Percentiles rank a stretch among this genome's conserved stretches.
Conservation (phyloP, 139 green algal genomes). For the Auxenochlorella pyrenoidosa region DNA sequence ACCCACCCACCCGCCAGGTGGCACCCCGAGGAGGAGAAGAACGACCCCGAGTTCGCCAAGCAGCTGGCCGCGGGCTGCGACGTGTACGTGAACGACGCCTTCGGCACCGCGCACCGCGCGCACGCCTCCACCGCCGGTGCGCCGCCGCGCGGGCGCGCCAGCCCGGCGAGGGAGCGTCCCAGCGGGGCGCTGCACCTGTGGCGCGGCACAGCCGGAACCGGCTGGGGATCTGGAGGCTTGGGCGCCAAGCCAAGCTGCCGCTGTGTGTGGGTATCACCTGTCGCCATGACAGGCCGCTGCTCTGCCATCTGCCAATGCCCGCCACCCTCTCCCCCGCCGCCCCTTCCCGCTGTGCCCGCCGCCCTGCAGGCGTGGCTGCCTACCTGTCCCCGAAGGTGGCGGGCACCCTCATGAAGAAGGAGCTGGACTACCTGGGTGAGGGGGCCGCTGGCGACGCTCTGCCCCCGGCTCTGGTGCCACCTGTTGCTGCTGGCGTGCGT, state of each 20-base stretch:
- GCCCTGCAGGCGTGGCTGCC: slow-evolving; percentile 97
- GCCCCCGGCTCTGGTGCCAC: background rate
- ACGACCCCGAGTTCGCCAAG: slow-evolving; percentile 93
- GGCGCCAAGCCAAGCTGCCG: no score
- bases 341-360: no score
- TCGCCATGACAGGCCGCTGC: no score
- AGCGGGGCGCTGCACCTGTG: no score
- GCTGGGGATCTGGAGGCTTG: no score
- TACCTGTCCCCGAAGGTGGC: slow-evolving; percentile 73
- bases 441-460: background rate
- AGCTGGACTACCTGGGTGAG: slow-evolving; percentile 91
- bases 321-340: no score
- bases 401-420: slow-evolving; percentile 93
- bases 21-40: slow-evolving; percentile 99
- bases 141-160: no score
- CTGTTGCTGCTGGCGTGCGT: background rate
- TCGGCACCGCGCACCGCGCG: slow-evolving; percentile 98
- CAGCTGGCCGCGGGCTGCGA: slow-evolving; percentile 85
- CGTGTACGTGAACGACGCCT: slow-evolving; percentile 97
- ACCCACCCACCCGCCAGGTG: no score
- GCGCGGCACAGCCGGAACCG: no score
- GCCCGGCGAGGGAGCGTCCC: no score
- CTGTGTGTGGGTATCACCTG: no score
- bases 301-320: no score
- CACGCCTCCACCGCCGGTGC: slow-evolving; percentile 98